Evolutionary conservation across 805 yeast genomes (phyloP), one percentile per base, ranked within the genome.

Genomic region (Saccharomycopsis olivae): DNA sequence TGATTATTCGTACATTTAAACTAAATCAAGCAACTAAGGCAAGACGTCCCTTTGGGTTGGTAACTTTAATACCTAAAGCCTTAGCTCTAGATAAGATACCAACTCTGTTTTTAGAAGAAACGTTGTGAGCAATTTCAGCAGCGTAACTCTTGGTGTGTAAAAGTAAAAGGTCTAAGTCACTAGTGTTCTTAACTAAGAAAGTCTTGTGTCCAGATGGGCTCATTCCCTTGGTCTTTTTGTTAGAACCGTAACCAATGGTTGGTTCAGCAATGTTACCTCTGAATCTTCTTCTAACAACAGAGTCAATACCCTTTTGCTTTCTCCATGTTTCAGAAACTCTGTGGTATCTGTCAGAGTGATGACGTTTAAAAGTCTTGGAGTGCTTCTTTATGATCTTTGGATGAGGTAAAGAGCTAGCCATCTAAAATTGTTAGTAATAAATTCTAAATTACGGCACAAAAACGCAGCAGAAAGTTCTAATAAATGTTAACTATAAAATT

Each of bases 291-390:
- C 99, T 92, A 68, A 94, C 96, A 75, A 86, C 78, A 58, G 97
- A 88, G 78, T 92, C 99, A 68, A 92, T 92, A 92, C 99, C 99
- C 85, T 92, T 92, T 75, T 94, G 99, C 77, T 92, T 89, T 86
- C 99, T 92, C 98, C 98, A 94, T 80, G 79, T 81, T 74, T 86
- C 96, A 63, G 85, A 73, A 59, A 92, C 96, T 75, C 99, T 88
- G 79, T 78, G 80, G 75, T 87, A 89, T 75, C 96, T 86, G 82
- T 92, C 99, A 70, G 96, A 87, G 79, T 92, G 98, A 71, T 89
- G 97, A 78, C 99, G 87, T 89, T 88, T 94, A 84, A 92, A 92
- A 80, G 82, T 83, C 79, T 86, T 86, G 65, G 87, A 67, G 86
- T 88, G 92, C 87, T 92, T 92, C 89, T 92, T 94, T 70, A 89